phyloP scores from a whole-genome alignment of 2,329 filamentous ascomycete genomes.

The Diaporthe citriasiana region DNA sequence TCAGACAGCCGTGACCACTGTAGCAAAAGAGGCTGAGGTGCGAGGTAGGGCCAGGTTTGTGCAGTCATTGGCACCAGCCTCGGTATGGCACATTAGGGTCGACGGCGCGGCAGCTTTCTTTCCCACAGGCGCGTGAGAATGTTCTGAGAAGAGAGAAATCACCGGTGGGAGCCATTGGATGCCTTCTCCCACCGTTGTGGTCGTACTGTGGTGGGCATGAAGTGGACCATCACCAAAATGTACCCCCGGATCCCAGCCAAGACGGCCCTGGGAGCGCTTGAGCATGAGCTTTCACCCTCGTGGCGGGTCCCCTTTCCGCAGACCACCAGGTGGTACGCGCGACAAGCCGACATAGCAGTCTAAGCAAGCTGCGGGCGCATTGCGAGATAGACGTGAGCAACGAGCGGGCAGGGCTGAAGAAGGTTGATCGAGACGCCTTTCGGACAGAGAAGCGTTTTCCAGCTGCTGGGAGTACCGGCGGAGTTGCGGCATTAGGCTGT shows the following conservation, averaged over 20 bases:
- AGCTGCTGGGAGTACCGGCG: conserved; percentile 13
- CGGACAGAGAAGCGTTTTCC: not conserved
- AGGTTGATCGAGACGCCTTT: not conserved
- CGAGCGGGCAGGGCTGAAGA: not conserved
- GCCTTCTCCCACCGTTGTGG: conserved; percentile 24
- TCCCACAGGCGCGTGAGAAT: not conserved
- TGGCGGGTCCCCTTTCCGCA: not conserved
- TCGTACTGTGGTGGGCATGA: conserved; percentile 29
- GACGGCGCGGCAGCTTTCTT: conserved; percentile 24
- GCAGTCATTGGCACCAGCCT: conserved; percentile 23
- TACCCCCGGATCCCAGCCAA: conserved; percentile 4
- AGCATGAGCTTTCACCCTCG: conserved; percentile 24
- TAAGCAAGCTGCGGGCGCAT: not conserved
- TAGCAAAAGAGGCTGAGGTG: not conserved
- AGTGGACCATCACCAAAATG: conserved; percentile 8
- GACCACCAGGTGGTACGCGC: not conserved
- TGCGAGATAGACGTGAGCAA: not conserved
- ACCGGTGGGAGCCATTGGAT: conserved; percentile 23
- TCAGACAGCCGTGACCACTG: conserved; percentile 12
- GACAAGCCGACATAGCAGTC: not conserved
- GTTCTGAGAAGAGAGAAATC: not conserved
- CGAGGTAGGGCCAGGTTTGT: not conserved
- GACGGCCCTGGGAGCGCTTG: not conserved
- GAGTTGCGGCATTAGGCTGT: conserved; percentile 18
- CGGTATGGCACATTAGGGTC: conserved; percentile 13